phyloP scores from a whole-genome alignment of 2,329 filamentous ascomycete species.

The Aureobasidium sp. region DNA sequence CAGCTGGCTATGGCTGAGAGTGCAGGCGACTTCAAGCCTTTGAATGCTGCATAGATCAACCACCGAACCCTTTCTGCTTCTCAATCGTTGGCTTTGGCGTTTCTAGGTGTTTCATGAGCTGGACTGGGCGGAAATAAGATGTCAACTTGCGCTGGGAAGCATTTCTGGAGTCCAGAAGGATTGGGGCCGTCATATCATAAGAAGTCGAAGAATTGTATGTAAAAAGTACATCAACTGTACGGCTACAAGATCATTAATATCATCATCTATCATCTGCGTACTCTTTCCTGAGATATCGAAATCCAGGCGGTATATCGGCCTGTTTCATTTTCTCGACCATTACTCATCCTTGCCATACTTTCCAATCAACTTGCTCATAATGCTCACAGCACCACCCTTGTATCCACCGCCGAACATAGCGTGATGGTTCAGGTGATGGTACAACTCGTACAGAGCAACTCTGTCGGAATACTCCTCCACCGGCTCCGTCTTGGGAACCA shows the following conservation, averaged over 20 bases:
- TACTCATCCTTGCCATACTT: constrained; percentile 52
- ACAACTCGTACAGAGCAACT: constrained; percentile 69
- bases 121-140: constrained; percentile 2
- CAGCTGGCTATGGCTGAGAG: constrained; percentile 24
- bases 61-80: neutral
- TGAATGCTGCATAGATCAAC: neutral
- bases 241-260: neutral
- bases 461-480: constrained; percentile 78
- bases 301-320: no score
- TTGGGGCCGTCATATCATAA: neutral
- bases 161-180: constrained; percentile 11
- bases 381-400: constrained; percentile 63
- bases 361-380: constrained; percentile 64
- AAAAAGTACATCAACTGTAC: constrained; percentile 14
- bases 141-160: constrained; percentile 15
- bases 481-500: constrained; percentile 74
- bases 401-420: constrained; percentile 79
- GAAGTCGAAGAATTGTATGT: neutral
- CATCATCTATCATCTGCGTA: neutral
- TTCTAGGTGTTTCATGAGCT: neutral
- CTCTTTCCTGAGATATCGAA: neutral
- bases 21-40: constrained; percentile 20
- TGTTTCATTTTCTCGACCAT: neutral
- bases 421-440: constrained; percentile 86
- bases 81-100: neutral